Percentiles rank a stretch among this genome's conserved stretches.
Conservation (phyloP, 1,284 basidiomycete species). For the Calocybe gambosa region DNA sequence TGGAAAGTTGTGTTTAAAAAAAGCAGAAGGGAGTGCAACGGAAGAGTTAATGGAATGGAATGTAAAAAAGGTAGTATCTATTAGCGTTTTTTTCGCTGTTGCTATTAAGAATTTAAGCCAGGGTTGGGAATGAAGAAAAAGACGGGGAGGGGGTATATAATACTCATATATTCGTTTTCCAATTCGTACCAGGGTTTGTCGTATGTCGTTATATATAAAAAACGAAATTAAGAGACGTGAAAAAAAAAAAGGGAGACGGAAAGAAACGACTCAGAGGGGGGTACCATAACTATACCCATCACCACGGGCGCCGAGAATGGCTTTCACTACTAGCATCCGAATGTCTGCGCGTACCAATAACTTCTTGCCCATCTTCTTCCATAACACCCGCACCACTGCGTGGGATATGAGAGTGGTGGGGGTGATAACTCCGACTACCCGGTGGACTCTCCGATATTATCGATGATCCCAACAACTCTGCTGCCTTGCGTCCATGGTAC, state of each 20-base stretch:
- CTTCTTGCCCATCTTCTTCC: no score
- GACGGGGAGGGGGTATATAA: neutral
- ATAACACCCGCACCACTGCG: conserved; percentile 4
- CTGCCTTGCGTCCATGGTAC: neutral
- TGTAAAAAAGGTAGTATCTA: no score
- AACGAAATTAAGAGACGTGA: neutral
- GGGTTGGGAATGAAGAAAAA: no score
- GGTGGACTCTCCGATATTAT: neutral
- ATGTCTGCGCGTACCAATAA: conserved; percentile 16
- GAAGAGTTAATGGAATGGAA: no score
- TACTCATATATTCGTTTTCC: neutral
- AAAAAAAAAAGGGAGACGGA: neutral
- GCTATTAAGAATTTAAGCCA: no score
- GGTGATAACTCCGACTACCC: conserved; percentile 3
- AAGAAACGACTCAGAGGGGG: no score
- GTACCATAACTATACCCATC: no score
- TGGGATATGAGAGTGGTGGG: neutral
- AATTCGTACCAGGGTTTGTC: no score
- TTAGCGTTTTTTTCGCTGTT: no score
- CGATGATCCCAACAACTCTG: neutral
- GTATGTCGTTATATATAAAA: neutral
- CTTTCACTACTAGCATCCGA: conserved; percentile 22
- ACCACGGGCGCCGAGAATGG: conserved; percentile 28
- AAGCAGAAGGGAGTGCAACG: no score
- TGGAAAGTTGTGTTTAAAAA: no score